A percentile compares a stretch with the other conserved stretches of the same genome.
phyloP scores from a whole-genome alignment of 805 yeast genomes.

The Scheffersomyces lignosus region DNA sequence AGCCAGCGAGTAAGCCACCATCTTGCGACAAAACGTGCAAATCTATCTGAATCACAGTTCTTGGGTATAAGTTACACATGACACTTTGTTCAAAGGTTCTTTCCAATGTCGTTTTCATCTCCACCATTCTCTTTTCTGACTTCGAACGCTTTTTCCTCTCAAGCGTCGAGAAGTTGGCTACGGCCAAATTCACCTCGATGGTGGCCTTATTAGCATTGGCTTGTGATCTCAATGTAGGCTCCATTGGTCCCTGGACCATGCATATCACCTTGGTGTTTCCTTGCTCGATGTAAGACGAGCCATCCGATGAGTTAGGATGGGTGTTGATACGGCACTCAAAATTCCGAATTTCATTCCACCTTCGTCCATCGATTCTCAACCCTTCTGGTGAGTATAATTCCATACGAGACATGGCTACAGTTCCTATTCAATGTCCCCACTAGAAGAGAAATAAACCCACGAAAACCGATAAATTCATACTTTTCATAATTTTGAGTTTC shows the following conservation, averaged over 20 bases:
- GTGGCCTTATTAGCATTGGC: constrained; percentile 52
- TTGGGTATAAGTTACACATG: constrained; percentile 71
- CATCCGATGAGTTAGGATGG: constrained; percentile 85
- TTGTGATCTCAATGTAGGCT: constrained; percentile 62
- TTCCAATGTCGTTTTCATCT: constrained; percentile 63
- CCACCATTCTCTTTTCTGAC: constrained; percentile 69
- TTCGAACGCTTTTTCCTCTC: constrained; percentile 70
- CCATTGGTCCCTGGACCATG: constrained; percentile 86
- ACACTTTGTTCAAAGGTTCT: constrained; percentile 75
- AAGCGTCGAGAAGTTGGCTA: constrained; percentile 79
- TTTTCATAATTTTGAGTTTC: too few species aligned
- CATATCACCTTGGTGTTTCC: constrained; percentile 90
- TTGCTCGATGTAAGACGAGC: constrained; percentile 88
- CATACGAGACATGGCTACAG: constrained; percentile 58
- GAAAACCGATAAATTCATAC: too few species aligned
- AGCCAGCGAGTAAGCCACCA: constrained; percentile 80
- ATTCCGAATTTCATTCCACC: constrained; percentile 89
- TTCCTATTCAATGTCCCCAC: too few species aligned
- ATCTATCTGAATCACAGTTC: constrained; percentile 75
- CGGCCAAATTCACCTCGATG: constrained; percentile 61
- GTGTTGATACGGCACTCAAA: constrained; percentile 83
- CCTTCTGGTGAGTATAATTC: constrained; percentile 97
- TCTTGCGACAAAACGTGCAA: constrained; percentile 84
- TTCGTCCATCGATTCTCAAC: constrained; percentile 85
- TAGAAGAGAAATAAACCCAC: too few species aligned